Evolutionary conservation across 2,329 filamentous ascomycete species (phyloP), one percentile per base, ranked within the genome.

Genomic region (Cladosporium sp.): DNA sequence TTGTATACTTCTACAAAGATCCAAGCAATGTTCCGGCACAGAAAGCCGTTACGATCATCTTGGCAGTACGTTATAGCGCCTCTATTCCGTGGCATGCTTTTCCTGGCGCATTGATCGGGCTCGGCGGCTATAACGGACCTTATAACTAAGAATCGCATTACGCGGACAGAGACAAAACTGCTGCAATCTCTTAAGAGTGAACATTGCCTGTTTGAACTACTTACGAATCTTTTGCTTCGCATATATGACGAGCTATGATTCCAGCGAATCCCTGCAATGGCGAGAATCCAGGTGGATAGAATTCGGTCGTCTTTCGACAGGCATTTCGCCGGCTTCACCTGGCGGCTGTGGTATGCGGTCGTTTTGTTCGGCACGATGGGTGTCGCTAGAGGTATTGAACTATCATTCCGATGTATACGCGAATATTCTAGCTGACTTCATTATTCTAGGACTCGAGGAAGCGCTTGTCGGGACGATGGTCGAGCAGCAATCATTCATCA

Each of bases 281-380:
- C 41, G 38, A 47, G 41, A 47, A 21, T 12, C 41, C n/a, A 47
- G n/a, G n/a, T 47, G 41, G 8, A 47, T 10, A 21, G 8, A 3
- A 11, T 47, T 21, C 41, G 41, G n/a, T 21, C 14, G 32, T 32
- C 59, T 11, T n/a, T 62, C 44, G n/a, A 26, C 30, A 26, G 32
- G 1, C 59, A 62, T 10, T 41, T 62, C 8, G 24, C 30, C 30
- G 47, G 59, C 30, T 62, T 92, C 76, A 93, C 92, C 79, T 92
- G 89, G 89, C 84, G 86, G 54, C 81, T 93, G 69, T 92, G 89
- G 88, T 91, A 91, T 75, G 87, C 90, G 28, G 89, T 92, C 62
- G 72, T 90, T 67, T 60, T 66, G 34, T 72, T 72, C 49, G 71
- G 71, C 52, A 64, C 93, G 47, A 86, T 93, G 77, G 90, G 90